Percentiles rank a stretch among this genome's conserved stretches.
These are phyloP conservation scores for Zanthoxylum bungeanum DNA, from an alignment of 345 rosid genomes.

Conservation along the genomic window DNA sequence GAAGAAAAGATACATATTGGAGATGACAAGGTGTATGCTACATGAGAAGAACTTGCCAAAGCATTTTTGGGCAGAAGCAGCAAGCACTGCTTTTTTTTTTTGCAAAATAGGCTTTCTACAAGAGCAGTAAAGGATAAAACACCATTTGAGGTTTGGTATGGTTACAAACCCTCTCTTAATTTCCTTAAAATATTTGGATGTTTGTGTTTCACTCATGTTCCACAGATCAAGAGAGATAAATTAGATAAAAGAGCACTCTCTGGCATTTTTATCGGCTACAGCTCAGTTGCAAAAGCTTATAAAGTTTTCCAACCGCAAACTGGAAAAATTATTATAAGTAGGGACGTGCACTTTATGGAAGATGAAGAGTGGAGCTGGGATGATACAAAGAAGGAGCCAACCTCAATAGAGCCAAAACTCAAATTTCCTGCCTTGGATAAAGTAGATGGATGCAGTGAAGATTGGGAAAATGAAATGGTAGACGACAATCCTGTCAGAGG, in stretches of 20 bases:
- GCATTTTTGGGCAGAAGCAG: too few species aligned
- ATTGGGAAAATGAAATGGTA: not conserved
- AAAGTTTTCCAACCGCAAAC: slow-evolving; percentile 12
- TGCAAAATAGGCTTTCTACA: too few species aligned
- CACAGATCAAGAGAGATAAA: not conserved
- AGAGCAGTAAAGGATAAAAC: too few species aligned
- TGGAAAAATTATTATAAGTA: not conserved
- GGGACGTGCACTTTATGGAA: slow-evolving; percentile 12
- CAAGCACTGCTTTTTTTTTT: too few species aligned
- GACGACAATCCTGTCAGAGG: not conserved
- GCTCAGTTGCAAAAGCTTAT: not conserved
- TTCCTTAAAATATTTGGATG: too few species aligned
- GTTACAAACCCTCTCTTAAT: too few species aligned
- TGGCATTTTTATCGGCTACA: slow-evolving; percentile 2
- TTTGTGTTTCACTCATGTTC: not conserved
- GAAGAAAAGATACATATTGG: too few species aligned
- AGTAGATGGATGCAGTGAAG: not conserved
- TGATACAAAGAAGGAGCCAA: not conserved
- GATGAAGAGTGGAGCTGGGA: slow-evolving; percentile 6
- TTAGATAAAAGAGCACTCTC: not conserved
- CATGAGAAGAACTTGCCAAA: too few species aligned
- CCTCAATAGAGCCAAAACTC: not conserved
- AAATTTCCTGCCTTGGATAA: not conserved
- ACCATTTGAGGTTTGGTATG: too few species aligned
- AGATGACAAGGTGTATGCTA: too few species aligned